Conservation (phyloP, 108 stramenopile genomes). For the Nitzschia palea region DNA sequence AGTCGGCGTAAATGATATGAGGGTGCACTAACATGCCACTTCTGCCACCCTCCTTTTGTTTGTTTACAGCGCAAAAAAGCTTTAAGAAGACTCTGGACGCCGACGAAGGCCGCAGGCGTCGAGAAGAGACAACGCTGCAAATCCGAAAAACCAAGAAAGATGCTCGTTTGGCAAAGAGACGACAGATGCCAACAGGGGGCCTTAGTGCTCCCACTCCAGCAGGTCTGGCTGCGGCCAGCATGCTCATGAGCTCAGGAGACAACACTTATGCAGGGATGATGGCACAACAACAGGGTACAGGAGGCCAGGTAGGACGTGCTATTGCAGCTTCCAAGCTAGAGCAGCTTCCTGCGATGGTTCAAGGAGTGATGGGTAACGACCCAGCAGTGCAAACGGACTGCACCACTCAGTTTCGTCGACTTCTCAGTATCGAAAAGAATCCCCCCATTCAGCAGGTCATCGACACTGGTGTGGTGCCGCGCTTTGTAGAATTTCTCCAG, state of each 20-base stretch:
- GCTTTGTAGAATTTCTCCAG: conserved; percentile 95
- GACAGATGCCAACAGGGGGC: conserved; percentile 69
- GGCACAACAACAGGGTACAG: conserved; percentile 14
- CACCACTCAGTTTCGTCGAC: conserved; percentile 93
- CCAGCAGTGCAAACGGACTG: conserved; percentile 82
- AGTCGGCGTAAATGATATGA: too few relatives aligned
- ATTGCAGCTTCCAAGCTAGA: conserved; percentile 63
- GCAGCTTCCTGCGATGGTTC: conserved; percentile 87
- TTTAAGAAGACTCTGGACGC: conserved; percentile 95
- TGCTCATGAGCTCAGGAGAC: conserved; percentile 73
- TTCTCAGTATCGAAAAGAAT: conserved; percentile 96
- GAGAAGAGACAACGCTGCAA: conserved; percentile 96
- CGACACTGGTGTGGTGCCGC: conserved; percentile 93
- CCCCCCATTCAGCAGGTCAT: conserved; percentile 99
- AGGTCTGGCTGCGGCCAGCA: conserved; percentile 71
- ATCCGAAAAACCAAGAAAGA: conserved; percentile 98
- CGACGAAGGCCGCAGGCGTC: conserved; percentile 91
- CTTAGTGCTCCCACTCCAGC: conserved; percentile 58
- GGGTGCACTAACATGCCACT: too few relatives aligned
- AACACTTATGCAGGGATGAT: conserved; percentile 49
- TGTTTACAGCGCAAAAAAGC: conserved; percentile 76
- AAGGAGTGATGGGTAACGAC: conserved; percentile 89
- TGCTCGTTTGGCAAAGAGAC: conserved; percentile 92
- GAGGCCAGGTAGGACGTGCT: conserved; percentile 15
- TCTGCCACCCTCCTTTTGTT: not conserved